Base-by-base conservation (phyloP, 208 protist species). In the Porcisia hertigi region DNA sequence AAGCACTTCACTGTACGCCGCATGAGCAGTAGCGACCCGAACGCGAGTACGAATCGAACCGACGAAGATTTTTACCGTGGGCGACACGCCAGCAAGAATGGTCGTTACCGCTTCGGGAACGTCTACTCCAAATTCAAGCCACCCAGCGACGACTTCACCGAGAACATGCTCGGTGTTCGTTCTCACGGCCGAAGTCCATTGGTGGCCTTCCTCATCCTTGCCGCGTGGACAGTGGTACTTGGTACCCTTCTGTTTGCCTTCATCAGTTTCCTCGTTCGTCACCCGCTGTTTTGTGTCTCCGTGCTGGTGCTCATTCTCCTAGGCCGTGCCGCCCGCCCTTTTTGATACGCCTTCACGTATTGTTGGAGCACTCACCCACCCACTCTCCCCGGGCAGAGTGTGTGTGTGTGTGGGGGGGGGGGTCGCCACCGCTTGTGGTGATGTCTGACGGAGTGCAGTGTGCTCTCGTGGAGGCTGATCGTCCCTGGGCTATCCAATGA, bases 1-100 rank as follows among this genome's bases (percentile, higher is more conserved):
- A 87, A 73, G 53, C 81, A 82, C 30, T 97, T 88, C 80, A 94
- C 87, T 7, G 88, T 95, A n/a, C 93, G 87, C 49, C 88, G 81
- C 60, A 75, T 67, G 43, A 87, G 75, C 62, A 94, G 88, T 72
- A 81, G 47, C 55, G 73, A 97, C 73, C 86, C 89, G 16, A 92
- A 91, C 66, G 89, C 85, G 45, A 93, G 92, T 75, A 82, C 77
- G 23, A 94, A 95, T 72, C 85, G 95, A 77, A 85, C 84, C 25
- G 43, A 39, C 49, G 86, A 90, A 20, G 91, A 97, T 20, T 94
- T 80, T 66, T 78, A 86, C 65, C 85, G 77, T n/a, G 86, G 83
- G 43, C 77, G 81, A 69, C 62, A 63, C 25, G 79, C 75, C 34
- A 75, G 78, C 9, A 69, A 80, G 43, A 89, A 92, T 69, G 88